Percentiles rank a stretch among this genome's conserved stretches.
These are phyloP conservation scores for Papiliotrema laurentii DNA, from an alignment of 1,284 basidiomycete genomes.

Conservation along the genomic window DNA sequence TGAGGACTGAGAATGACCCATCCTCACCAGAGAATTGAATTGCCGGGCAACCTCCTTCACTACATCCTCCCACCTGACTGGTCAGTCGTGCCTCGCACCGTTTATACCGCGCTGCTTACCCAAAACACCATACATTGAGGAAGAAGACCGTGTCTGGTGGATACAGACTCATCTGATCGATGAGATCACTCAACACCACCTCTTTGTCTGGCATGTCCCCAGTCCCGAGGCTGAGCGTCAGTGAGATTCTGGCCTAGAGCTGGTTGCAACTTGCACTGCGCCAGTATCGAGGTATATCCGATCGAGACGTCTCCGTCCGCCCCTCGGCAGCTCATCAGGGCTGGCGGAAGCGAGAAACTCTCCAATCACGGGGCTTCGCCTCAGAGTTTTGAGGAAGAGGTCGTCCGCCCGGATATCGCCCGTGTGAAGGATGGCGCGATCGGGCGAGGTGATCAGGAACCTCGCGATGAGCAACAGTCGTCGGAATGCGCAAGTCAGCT, in stretches of 20 bases:
- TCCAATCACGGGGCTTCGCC: conserved; percentile 63
- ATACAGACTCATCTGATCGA: conserved; percentile 64
- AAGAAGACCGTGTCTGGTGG: conserved; percentile 71
- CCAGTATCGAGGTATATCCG: conserved; percentile 81
- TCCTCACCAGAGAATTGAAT: conserved; percentile 60
- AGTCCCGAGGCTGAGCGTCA: conserved; percentile 51
- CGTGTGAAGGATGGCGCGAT: conserved; percentile 76
- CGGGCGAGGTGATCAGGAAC: conserved; percentile 75
- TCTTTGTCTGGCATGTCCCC: conserved; percentile 69
- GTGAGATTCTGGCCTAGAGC: neutral
- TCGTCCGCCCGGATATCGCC: conserved; percentile 86
- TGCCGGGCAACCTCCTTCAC: conserved; percentile 64
- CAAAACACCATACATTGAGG: conserved; percentile 90
- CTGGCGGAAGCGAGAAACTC: conserved; percentile 51
- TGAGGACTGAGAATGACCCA: neutral
- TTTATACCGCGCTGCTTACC: conserved; percentile 45
- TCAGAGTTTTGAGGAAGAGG: conserved; percentile 65
- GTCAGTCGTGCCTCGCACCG: neutral
- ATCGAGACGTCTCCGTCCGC: conserved; percentile 52
- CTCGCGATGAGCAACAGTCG: conserved; percentile 48
- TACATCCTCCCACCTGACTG: conserved; percentile 64
- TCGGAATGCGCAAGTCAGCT: conserved; percentile 15
- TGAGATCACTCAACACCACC: conserved; percentile 61
- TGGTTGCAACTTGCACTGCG: conserved; percentile 32
- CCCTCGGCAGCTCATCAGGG: neutral